A percentile compares a stretch with the other conserved stretches of the same genome.
Evolutionary conservation across 2,329 filamentous ascomycete species (phyloP).

Genomic region (Rutstroemia sp.): DNA sequence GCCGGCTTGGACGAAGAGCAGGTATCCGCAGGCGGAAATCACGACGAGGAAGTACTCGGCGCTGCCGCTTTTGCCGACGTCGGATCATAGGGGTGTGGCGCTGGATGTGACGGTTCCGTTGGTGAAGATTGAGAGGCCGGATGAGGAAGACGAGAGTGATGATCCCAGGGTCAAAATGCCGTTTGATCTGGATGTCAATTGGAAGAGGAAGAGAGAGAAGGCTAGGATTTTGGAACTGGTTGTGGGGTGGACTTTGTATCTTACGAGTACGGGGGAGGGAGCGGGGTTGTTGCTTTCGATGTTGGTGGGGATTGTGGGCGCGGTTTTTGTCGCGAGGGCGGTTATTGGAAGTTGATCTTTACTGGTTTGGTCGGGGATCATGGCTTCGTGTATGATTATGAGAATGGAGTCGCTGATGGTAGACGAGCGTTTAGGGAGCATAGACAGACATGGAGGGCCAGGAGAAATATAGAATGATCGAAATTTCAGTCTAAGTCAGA

Average conservation of each 20-base stretch:
- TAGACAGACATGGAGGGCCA: no score
- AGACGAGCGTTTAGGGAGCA: no score
- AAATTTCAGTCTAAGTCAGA: no score
- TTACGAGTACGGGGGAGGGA: constrained; percentile 29
- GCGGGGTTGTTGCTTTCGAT: constrained; percentile 25
- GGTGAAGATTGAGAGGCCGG: constrained; percentile 3
- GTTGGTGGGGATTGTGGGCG: constrained; percentile 23
- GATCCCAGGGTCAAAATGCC: constrained; percentile 41
- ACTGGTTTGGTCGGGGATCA: not conserved
- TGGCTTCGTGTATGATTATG: not conserved
- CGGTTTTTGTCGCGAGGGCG: constrained; percentile 22
- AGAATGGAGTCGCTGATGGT: no score
- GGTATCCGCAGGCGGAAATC: constrained; percentile 38
- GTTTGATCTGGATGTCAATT: constrained; percentile 49
- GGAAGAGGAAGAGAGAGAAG: constrained; percentile 43
- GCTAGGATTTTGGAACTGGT: constrained; percentile 52
- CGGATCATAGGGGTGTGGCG: constrained; percentile 81
- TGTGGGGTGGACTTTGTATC: constrained; percentile 47
- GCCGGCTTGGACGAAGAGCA: constrained; percentile 42
- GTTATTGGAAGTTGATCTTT: not conserved
- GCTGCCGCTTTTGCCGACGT: constrained; percentile 71
- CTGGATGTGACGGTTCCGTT: constrained; percentile 63
- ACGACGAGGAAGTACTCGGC: constrained; percentile 58
- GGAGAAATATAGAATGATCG: no score
- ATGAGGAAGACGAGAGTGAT: constrained; percentile 23